Percentiles rank a stretch among this genome's conserved stretches.
Evolutionary conservation across 768 basidiomycete species (phyloP).

Genomic region (Rhizopogon vinicolor): DNA sequence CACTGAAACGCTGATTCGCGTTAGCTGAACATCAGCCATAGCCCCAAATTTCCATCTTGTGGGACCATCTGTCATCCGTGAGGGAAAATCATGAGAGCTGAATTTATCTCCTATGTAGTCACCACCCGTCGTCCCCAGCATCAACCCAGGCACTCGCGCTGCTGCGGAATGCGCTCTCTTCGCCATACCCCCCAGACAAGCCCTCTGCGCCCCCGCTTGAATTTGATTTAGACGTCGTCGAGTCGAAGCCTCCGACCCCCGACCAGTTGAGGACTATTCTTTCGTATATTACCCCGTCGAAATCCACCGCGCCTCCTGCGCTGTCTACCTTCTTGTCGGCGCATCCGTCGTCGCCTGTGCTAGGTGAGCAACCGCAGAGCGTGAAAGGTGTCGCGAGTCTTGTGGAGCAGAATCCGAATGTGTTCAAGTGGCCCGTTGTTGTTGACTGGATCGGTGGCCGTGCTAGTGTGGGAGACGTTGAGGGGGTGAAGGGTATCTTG

Average conservation of each 20-base stretch:
- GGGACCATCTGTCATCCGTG: not conserved
- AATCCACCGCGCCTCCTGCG: conserved; percentile 28
- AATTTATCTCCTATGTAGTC: conserved; percentile 35
- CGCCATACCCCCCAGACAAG: conserved; percentile 55
- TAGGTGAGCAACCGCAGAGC: conserved; percentile 34
- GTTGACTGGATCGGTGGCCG: conserved; percentile 72
- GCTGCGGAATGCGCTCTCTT: conserved; percentile 53
- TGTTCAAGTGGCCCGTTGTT: conserved; percentile 75
- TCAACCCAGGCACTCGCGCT: conserved; percentile 58
- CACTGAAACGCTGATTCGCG: not conserved
- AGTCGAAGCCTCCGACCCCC: conserved; percentile 54
- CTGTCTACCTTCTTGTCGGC: conserved; percentile 50
- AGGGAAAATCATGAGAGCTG: not conserved
- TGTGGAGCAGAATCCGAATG: conserved; percentile 50
- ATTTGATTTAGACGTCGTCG: conserved; percentile 71
- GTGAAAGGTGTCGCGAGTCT: conserved; percentile 44
- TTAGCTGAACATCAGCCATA: conserved; percentile 8
- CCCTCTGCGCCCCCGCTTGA: conserved; percentile 46
- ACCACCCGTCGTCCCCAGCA: conserved; percentile 59
- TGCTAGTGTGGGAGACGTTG: conserved; percentile 61
- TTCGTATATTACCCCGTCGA: conserved; percentile 40
- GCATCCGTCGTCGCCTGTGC: conserved; percentile 44
- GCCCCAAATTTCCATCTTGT: conserved; percentile 70
- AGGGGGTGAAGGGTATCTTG: conserved; percentile 63
- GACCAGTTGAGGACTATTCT: conserved; percentile 69